phyloP scores from a whole-genome alignment of 169 alveolate genomes.

The Toxoplasma gondii region DNA sequence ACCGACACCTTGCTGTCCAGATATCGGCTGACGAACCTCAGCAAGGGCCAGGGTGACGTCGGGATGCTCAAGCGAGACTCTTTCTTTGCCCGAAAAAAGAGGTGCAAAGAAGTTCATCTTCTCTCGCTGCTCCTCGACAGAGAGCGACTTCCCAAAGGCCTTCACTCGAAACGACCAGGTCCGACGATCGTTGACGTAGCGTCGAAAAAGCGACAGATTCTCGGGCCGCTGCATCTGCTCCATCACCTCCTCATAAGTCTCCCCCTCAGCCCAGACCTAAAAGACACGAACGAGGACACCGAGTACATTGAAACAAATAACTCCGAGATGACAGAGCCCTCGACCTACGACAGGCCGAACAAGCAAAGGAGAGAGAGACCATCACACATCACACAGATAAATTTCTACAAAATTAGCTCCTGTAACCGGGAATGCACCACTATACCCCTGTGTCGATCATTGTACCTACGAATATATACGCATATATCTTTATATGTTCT shows the following conservation, averaged over 20 bases:
- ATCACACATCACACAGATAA: not conserved
- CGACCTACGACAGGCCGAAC: not conserved
- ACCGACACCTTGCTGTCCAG: too few species aligned
- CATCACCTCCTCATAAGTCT: slow-evolving; percentile 24
- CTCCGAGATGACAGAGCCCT: not conserved
- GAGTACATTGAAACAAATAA: not conserved
- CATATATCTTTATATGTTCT: not conserved
- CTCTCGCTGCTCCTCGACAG: slow-evolving; percentile 17
- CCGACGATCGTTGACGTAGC: not conserved
- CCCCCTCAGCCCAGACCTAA: slow-evolving; percentile 68
- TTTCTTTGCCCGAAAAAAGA: slow-evolving; percentile 24
- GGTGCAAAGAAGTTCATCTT: slow-evolving; percentile 36
- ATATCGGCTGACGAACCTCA: too few species aligned
- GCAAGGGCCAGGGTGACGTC: slow-evolving; percentile 40
- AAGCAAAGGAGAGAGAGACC: not conserved
- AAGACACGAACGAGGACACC: not conserved
- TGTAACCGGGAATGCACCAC: too few species aligned
- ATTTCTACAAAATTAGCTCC: too few species aligned
- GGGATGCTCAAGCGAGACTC: slow-evolving; percentile 14
- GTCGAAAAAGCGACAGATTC: not conserved
- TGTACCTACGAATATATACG: too few species aligned
- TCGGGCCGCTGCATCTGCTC: not conserved
- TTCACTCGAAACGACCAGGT: slow-evolving; percentile 61
- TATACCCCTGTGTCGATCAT: too few species aligned
- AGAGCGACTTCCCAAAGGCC: slow-evolving; percentile 49